Evolutionary conservation across 768 basidiomycete genomes (phyloP).

Genomic region (Auricularia cornea): DNA sequence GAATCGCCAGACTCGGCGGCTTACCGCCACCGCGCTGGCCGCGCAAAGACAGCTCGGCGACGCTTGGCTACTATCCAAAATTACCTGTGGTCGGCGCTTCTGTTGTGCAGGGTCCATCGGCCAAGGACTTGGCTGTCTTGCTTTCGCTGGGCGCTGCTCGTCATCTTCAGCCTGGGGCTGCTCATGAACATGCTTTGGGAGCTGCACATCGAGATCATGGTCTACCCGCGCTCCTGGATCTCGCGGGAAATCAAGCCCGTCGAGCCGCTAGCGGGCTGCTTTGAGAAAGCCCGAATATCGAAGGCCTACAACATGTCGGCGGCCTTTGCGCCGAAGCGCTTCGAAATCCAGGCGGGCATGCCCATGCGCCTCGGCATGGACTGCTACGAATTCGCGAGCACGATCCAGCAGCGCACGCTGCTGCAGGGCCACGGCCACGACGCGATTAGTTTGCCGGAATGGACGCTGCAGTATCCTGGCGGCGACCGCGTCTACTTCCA

Average conservation of each 20-base stretch:
- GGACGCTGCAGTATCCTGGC: conserved; percentile 10
- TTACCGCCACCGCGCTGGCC: not conserved
- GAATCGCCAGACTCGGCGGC: not conserved
- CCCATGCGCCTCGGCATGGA: conserved; percentile 72
- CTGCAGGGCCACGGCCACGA: not conserved
- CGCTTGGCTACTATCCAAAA: not conserved
- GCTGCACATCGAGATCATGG: conserved; percentile 76
- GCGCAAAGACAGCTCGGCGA: not conserved
- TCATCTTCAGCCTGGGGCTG: conserved; percentile 39
- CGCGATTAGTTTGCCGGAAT: not conserved
- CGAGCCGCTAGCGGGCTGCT: conserved; percentile 64
- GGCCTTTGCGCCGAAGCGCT: conserved; percentile 51
- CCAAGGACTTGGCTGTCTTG: not conserved
- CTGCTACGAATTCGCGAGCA: conserved; percentile 89
- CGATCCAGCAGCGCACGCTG: conserved; percentile 40
- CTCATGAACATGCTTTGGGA: conserved; percentile 50
- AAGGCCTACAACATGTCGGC: conserved; percentile 59
- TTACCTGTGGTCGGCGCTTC: not conserved
- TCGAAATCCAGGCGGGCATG: conserved; percentile 74
- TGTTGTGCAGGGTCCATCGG: not conserved
- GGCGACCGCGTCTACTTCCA: conserved; percentile 62
- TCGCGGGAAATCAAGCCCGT: conserved; percentile 58
- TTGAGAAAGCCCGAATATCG: conserved; percentile 51
- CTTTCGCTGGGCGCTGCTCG: conserved; percentile 3
- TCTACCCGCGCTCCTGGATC: conserved; percentile 74